phyloP scores from a whole-genome alignment of 164 flowering plant species.

The Houttuynia cordata region DNA sequence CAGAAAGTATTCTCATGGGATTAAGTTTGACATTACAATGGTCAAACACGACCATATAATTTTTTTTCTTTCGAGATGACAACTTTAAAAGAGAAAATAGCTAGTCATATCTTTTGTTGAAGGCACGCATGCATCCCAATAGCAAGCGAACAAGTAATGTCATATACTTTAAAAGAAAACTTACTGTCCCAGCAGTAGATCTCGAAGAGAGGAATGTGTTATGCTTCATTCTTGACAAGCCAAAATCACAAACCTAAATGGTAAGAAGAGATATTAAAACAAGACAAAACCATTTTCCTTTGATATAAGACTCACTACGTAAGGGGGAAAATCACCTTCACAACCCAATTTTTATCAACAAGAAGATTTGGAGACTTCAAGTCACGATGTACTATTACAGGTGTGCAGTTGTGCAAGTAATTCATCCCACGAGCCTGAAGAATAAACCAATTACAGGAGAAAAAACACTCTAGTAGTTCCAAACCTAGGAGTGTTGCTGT shows the following conservation, averaged over 20 bases:
- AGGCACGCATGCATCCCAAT: not conserved
- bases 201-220: conserved; percentile 85
- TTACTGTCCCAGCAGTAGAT: conserved; percentile 94
- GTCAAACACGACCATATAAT: not conserved
- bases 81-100: no score
- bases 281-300: not conserved
- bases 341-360: conserved; percentile 95
- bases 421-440: conserved; percentile 96
- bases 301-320: not conserved
- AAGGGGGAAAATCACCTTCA: conserved; percentile 43
- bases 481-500: not conserved
- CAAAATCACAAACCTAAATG: conserved; percentile 86
- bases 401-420: conserved; percentile 78
- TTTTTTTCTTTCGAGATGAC: no score
- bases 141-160: not conserved
- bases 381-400: conserved; percentile 89
- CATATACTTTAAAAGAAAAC: conserved; percentile 1
- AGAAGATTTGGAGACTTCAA: conserved; percentile 96
- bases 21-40: not conserved
- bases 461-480: conserved; percentile 2
- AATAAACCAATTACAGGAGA: conserved; percentile 8
- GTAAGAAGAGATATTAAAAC: conserved; percentile 3
- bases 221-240: conserved; percentile 80
- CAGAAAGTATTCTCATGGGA: conserved; percentile 5
- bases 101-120: no score